A percentile compares a stretch with the other conserved stretches of the same genome.
These are phyloP conservation scores for Cercospora beticola DNA, from an alignment of 2,329 filamentous ascomycete genomes.

Conservation along the genomic window DNA sequence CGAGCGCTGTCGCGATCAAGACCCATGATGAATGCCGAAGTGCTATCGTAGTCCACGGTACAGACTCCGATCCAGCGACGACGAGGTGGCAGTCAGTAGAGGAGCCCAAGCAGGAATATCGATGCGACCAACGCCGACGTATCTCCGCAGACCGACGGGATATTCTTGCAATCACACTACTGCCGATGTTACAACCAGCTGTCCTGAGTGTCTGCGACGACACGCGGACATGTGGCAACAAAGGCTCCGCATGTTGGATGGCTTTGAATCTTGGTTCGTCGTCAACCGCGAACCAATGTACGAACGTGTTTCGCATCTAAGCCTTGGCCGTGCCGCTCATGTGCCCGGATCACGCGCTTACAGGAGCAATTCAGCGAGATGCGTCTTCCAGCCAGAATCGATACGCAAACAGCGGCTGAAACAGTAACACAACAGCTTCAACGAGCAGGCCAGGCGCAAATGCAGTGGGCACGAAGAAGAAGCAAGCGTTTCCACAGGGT, in stretches of 20 bases:
- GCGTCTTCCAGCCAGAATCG: not conserved
- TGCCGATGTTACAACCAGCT: conserved; percentile 1
- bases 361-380: not conserved
- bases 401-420: not conserved
- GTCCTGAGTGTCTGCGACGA: not conserved
- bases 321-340: conserved; percentile 1
- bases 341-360: conserved; percentile 4
- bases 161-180: not conserved
- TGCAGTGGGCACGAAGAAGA: not conserved
- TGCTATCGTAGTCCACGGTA: not conserved
- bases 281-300: not conserved
- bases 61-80: not conserved
- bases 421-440: conserved; percentile 5
- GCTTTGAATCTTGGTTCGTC: conserved; percentile 2
- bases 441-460: not conserved
- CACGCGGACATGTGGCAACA: not conserved
- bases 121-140: not conserved
- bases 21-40: not conserved
- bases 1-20: not conserved
- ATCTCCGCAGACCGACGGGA: not conserved
- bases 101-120: not conserved
- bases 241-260: not conserved
- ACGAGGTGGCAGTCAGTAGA: not conserved
- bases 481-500: not conserved
- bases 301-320: conserved; percentile 8